Conservation (phyloP, 768 basidiomycete genomes). For the Gelatoporia subvermispora region DNA sequence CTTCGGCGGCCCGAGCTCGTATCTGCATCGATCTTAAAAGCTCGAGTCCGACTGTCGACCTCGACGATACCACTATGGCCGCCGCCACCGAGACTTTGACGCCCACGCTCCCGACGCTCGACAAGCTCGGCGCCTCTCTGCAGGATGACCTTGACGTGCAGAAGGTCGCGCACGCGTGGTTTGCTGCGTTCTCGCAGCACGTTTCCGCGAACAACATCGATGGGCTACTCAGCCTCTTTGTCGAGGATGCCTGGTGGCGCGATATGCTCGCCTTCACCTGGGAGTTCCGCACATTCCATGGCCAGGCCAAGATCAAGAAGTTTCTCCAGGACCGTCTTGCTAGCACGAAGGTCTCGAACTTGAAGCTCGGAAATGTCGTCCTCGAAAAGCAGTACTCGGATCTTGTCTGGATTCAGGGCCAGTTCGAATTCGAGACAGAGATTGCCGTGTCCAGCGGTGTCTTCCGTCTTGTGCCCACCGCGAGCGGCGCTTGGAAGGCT, state of each 20-base stretch:
- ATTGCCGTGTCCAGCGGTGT: slow-evolving; percentile 36
- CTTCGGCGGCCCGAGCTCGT: no score
- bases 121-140: slow-evolving; percentile 18
- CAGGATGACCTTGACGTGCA: slow-evolving; percentile 30
- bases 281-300: slow-evolving; percentile 36
- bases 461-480: slow-evolving; percentile 41
- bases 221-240: slow-evolving; percentile 29
- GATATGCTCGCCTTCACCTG: slow-evolving; percentile 33
- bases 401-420: slow-evolving; percentile 23
- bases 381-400: slow-evolving; percentile 19
- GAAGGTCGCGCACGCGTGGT: slow-evolving; percentile 36
- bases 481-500: slow-evolving; percentile 42
- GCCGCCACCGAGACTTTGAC: background rate
- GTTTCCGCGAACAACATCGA: slow-evolving; percentile 30
- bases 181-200: slow-evolving; percentile 31
- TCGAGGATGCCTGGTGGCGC: slow-evolving; percentile 28
- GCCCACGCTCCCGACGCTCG: slow-evolving; percentile 23
- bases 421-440: slow-evolving; percentile 41
- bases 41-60: background rate
- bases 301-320: slow-evolving; percentile 21
- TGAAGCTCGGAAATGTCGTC: slow-evolving; percentile 13
- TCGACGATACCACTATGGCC: slow-evolving; percentile 5
- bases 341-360: slow-evolving; percentile 8
- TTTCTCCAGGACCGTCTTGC: slow-evolving; percentile 24
- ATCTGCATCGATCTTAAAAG: background rate